Evolutionary conservation across 495 filamentous ascomycete genomes (phyloP), one percentile per base, ranked within the genome.

Genomic region (Penicillium bovifimosum): DNA sequence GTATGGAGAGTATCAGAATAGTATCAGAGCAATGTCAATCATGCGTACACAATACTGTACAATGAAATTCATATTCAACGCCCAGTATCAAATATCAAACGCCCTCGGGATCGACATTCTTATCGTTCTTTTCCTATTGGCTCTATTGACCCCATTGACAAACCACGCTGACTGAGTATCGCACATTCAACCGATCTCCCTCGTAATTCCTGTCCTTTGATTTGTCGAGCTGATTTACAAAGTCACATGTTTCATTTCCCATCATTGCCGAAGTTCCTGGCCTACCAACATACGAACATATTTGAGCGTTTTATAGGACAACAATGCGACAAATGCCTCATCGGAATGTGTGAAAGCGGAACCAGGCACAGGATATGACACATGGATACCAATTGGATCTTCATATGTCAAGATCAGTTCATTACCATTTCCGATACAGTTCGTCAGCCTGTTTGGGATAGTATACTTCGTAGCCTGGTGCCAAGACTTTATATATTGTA

Each of bases 121-220:
- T 73, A 73, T 73, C 70, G 61, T 6, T 5, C 6, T 0, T 1
- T 10, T 13, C 33, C 66, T 33, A 71, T 73, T 73, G 68, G 70
- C 32, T 32, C 44, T 26, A 24, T 24, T 0, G 2, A 9, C 3
- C 20, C 6, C 32, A 50, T 57, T 73, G 70, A 73, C 70, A 70
- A 66, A 73, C 67, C 35, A 14, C 56, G 66, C 62, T 71, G 70
- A 73, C 68, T 72, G 36, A 41, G 33, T 33, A 7, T 33, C 38
- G 29, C 48, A 41, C 36, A 42, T 42, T 33, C 36, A 26, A 41
- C 39, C 42, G 48, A 50, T 42, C 33, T 42, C 9, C 42, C 48
- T 27, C 48, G 48, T 50, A 50, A 50, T 42, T 41, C 18, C 18
- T 41, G 41, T 17, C 28, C 35, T 11, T 11, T 41, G 16, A 50